These are phyloP conservation scores for Ceratobasidium papillatum DNA, from an alignment of 1,284 basidiomycete genomes.

Conservation along the genomic window DNA sequence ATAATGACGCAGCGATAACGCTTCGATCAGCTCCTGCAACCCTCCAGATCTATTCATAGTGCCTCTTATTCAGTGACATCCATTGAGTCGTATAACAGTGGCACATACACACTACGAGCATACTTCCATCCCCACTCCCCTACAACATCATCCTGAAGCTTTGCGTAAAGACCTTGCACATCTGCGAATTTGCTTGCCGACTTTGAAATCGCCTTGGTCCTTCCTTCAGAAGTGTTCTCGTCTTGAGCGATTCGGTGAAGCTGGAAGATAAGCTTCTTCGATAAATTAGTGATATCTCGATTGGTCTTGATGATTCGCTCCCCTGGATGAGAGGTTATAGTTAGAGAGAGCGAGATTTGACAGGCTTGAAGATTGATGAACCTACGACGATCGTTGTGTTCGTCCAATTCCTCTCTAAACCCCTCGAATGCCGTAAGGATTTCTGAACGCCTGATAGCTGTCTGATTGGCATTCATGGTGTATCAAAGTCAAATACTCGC, in stretches of 20 bases:
- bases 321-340: neutral
- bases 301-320: slow-evolving; percentile 84
- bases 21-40: slow-evolving; percentile 94
- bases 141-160: slow-evolving; percentile 69
- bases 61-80: neutral
- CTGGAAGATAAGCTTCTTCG: slow-evolving; percentile 94
- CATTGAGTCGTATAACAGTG: neutral
- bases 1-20: slow-evolving; percentile 88
- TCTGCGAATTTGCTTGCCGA: slow-evolving; percentile 76
- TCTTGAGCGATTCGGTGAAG: slow-evolving; percentile 80
- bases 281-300: slow-evolving; percentile 89
- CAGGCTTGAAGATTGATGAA: neutral
- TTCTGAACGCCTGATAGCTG: slow-evolving; percentile 1
- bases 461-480: slow-evolving; percentile 12
- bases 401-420: slow-evolving; percentile 77
- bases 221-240: slow-evolving; percentile 53
- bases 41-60: slow-evolving; percentile 54
- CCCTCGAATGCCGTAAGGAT: slow-evolving; percentile 59
- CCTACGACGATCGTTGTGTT: slow-evolving; percentile 69
- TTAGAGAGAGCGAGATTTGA: neutral
- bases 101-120: slow-evolving; percentile 74
- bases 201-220: slow-evolving; percentile 33
- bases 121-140: slow-evolving; percentile 85
- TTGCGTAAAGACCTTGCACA: slow-evolving; percentile 71
- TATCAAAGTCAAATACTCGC: neutral